Percentiles rank a stretch among this genome's conserved stretches.
These are phyloP conservation scores for Phialocephala subalpina DNA, from an alignment of 2,329 filamentous ascomycete genomes.

Conservation along the genomic window DNA sequence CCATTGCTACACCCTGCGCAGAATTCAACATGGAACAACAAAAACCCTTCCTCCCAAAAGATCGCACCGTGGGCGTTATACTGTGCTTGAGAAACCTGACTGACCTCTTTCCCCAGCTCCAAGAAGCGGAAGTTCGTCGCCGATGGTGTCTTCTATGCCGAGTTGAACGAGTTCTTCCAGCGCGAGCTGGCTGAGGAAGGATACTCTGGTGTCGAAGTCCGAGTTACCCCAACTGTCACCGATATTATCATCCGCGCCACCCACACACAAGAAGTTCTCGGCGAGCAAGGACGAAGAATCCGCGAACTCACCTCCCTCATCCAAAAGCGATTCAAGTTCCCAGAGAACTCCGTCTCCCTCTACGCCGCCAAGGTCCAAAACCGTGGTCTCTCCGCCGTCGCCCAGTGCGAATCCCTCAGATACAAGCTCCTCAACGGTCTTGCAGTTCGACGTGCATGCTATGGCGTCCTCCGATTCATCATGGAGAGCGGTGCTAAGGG, in stretches of 20 bases:
- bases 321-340: conserved; percentile 99
- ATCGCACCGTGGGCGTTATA: background rate
- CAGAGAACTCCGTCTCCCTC: conserved; percentile 99
- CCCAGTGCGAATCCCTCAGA: conserved; percentile 99
- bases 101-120: conserved; percentile 61
- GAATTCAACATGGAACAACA: background rate
- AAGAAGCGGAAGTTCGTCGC: conserved; percentile 95
- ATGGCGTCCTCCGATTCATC: conserved; percentile 99
- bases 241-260: conserved; percentile 99
- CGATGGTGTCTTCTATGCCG: conserved; percentile 99
- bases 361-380: conserved; percentile 99
- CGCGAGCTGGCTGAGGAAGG: conserved; percentile 99
- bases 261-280: conserved; percentile 99
- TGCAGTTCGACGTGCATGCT: conserved; percentile 97
- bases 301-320: conserved; percentile 99
- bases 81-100: conserved; percentile 1
- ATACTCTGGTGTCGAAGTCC: conserved; percentile 99
- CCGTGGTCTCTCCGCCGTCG: conserved; percentile 98
- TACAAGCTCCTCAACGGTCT: conserved; percentile 99
- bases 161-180: conserved; percentile 99
- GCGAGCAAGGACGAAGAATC: conserved; percentile 99
- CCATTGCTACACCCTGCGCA: background rate
- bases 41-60: background rate
- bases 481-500: conserved; percentile 99
- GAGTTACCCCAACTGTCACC: conserved; percentile 99